Evolutionary conservation across 1,139 yeast species (phyloP).

Genomic region (Candida sanyaensis): DNA sequence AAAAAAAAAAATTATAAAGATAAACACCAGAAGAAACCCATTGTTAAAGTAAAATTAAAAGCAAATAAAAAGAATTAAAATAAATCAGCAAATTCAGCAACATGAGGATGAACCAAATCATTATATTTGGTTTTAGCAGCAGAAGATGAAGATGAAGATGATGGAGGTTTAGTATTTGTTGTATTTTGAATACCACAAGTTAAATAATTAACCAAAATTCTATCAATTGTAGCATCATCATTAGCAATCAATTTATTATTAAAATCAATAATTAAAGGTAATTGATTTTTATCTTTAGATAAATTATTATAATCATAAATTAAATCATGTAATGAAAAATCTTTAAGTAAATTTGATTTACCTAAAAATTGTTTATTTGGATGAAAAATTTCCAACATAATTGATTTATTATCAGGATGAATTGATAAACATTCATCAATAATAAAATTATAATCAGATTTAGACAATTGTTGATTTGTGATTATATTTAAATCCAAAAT

Average conservation of each 20-base stretch:
- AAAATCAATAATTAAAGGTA: constrained; percentile 61
- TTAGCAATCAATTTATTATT: constrained; percentile 53
- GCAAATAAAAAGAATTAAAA: constrained; percentile 22
- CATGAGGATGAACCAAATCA: constrained; percentile 44
- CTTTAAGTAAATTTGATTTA: constrained; percentile 15
- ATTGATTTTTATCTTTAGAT: constrained; percentile 10
- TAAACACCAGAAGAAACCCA: neutral
- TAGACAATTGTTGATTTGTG: constrained; percentile 25
- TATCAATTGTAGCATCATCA: constrained; percentile 43
- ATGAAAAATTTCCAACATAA: constrained; percentile 28
- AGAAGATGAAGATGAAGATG: neutral
- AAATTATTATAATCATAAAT: constrained; percentile 9
- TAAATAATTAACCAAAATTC: constrained; percentile 45
- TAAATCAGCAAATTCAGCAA: constrained; percentile 51
- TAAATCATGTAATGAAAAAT: constrained; percentile 13
- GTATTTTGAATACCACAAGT: constrained; percentile 39
- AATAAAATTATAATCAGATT: constrained; percentile 35
- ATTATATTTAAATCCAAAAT: constrained; percentile 21
- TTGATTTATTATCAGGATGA: constrained; percentile 45
- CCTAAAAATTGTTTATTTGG: constrained; percentile 3
- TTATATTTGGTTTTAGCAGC: constrained; percentile 5
- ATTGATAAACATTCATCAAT: constrained; percentile 39
- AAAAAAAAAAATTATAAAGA: too few relatives aligned
- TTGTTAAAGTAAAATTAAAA: neutral
- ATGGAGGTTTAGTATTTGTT: constrained; percentile 9